Base-by-base conservation (phyloP, 2,329 filamentous ascomycete species). In the Chaetomium olivaceum region DNA sequence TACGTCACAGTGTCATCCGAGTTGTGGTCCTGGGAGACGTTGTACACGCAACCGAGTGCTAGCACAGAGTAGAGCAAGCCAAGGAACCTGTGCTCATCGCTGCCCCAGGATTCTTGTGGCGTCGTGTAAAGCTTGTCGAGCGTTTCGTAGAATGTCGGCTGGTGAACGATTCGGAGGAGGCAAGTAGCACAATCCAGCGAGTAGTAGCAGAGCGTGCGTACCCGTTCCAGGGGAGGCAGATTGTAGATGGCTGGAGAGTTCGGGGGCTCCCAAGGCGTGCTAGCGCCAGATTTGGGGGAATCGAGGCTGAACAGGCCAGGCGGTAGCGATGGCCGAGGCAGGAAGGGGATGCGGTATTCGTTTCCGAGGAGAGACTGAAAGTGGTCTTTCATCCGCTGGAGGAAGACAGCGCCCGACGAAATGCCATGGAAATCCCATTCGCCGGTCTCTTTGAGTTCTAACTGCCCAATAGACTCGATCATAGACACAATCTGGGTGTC, bases 371-470 rank as follows among this genome's bases (percentile, higher is more conserved):
- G 82, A 67, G 89, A 87, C 54, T 91, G 90, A 70, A 97, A 91
- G 74, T 97, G 91, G 73, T 96, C 91, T 73, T 92, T 90, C 85
- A 99, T 89, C 62, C 91, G 88, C 69, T 88, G 87, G 71, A 97
- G 85, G 76, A 97, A 99, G 68, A 94, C 92, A 52, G 93, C 85
- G 2, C 94, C 93, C 0, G 95, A 98, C 0, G 94, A 97, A 69
- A 91, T 91, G 57, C 95, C 95, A 74, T 96, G 92, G 73, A 97
- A 99, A 77, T 98, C 93, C 88, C 93, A 96, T 72, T 95, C 88
- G 51, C 94, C 94, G 72, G 89, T 88, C 71, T 98, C 94, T 72
- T 96, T 93, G 39, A 98, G 83, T 73, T 98, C 94, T 21, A 99
- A 83, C 75, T 93, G 91, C 43, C 94, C 95, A 2, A 94, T 92